Base-by-base conservation (phyloP, 2,329 filamentous ascomycete species). In the Phialocephala sp. region DNA sequence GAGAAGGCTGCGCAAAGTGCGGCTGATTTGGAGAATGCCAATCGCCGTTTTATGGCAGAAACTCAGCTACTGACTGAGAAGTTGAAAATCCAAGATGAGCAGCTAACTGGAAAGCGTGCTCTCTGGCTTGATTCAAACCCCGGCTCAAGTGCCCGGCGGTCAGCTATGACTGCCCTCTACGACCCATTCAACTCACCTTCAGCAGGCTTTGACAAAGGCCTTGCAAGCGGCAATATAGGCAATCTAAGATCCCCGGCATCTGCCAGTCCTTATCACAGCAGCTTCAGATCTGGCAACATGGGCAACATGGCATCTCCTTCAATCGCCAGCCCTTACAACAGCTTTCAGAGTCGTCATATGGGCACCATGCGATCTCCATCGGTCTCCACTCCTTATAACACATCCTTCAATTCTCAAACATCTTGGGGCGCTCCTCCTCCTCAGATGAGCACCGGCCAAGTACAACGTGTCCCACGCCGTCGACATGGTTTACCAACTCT, bases 101-200 rank as follows among this genome's bases (percentile, higher is more conserved):
- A 71, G 37, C 39, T 70, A 5, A 63, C 65, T 37, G 64, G 61
- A 47, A 62, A 64, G 58, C 60, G 39, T 35, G 45, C 57, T 15
- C 36, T 72, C 4, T 75, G 73, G 73, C 45, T 72, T 32, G 69
- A 69, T 5, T 41, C 62, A 2, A 64, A 73, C 36, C 68, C 68
- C 0, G 47, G 45, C 8, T 68, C 70, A 4, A 66, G 60, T 39
- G 64, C 65, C 2, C 63, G 64, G 15, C 58, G 67, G 22, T 55
- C 61, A 41, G 60, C 62, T 2, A 70, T 68, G 56, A 62, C 32
- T n/a, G 39, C 62, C 24, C 37, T 66, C n/a, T 64, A 57, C 4
- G 70, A 74, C 59, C 65, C 70, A 6, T 71, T 72, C 41, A 56
- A 35, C 20, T 69, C 72, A 1, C 71, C 72, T n/a, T 63, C 67